Evolutionary conservation across 164 flowering plant species (phyloP).

Genomic region (Akebia trifoliata): DNA sequence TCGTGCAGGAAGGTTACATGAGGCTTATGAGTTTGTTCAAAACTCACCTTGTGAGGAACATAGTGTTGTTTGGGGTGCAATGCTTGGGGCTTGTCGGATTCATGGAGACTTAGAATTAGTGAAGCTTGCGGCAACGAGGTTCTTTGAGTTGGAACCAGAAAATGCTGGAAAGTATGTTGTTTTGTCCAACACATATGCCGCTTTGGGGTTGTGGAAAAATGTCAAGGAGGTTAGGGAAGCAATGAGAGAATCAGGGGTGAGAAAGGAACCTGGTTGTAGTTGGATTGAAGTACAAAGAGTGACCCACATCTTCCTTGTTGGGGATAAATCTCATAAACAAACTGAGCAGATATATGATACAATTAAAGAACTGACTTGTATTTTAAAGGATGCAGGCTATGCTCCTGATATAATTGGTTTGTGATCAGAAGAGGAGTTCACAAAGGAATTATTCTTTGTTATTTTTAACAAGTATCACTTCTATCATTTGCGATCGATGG

Average conservation of each 20-base stretch:
- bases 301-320: slow-evolving; percentile 50
- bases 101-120: slow-evolving; percentile 56
- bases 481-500: background rate
- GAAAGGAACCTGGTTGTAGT: slow-evolving; percentile 76
- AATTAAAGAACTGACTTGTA: slow-evolving; percentile 30
- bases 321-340: slow-evolving; percentile 44
- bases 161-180: slow-evolving; percentile 74
- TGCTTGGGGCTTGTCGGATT: slow-evolving; percentile 64
- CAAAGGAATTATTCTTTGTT: background rate
- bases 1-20: slow-evolving; percentile 64
- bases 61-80: slow-evolving; percentile 68
- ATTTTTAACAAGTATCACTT: background rate
- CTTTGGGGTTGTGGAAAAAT: slow-evolving; percentile 61
- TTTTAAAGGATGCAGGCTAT: slow-evolving; percentile 48
- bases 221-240: slow-evolving; percentile 51
- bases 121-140: slow-evolving; percentile 51
- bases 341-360: slow-evolving; percentile 33
- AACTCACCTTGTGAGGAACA: slow-evolving; percentile 53
- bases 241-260: slow-evolving; percentile 54
- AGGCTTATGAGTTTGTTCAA: slow-evolving; percentile 59
- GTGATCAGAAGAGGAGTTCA: background rate
- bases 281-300: slow-evolving; percentile 59
- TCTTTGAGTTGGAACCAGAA: slow-evolving; percentile 51
- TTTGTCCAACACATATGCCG: slow-evolving; percentile 64
- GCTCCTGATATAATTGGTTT: slow-evolving; percentile 29